Conservation (phyloP, 108 stramenopile species). For the Mediolabrus comicus region DNA sequence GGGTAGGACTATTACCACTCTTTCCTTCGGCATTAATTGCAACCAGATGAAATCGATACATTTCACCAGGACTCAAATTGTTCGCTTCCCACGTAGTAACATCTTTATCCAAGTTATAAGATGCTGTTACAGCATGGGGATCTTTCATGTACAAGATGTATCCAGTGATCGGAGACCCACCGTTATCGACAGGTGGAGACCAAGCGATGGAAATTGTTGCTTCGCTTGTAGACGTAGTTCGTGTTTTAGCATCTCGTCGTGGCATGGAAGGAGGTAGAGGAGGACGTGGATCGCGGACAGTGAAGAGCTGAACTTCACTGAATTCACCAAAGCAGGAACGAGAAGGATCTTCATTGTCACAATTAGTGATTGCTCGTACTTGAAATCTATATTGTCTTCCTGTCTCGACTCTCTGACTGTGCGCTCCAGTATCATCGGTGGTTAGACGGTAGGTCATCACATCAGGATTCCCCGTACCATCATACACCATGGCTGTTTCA, state of each 20-base stretch:
- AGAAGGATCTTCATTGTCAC: slow-evolving; percentile 52
- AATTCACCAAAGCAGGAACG: slow-evolving; percentile 66
- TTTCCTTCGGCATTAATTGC: slow-evolving; percentile 68
- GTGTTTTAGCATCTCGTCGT: slow-evolving; percentile 46
- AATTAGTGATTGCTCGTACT: slow-evolving; percentile 85
- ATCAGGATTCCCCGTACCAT: slow-evolving; percentile 63
- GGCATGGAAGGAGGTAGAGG: slow-evolving; percentile 71
- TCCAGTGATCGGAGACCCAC: slow-evolving; percentile 73
- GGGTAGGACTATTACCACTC: slow-evolving; percentile 59
- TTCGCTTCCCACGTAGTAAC: slow-evolving; percentile 32
- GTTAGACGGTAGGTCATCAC: slow-evolving; percentile 53
- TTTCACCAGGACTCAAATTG: slow-evolving; percentile 53
- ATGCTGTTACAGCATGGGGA: slow-evolving; percentile 28
- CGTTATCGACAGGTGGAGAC: slow-evolving; percentile 79
- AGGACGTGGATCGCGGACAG: slow-evolving; percentile 59
- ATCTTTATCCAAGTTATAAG: slow-evolving; percentile 15
- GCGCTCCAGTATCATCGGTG: slow-evolving; percentile 39
- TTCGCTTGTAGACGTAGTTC: slow-evolving; percentile 37
- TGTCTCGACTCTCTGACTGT: slow-evolving; percentile 62
- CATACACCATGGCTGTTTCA: slow-evolving; percentile 62
- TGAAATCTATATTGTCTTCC: slow-evolving; percentile 73
- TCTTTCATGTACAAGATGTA: slow-evolving; percentile 70
- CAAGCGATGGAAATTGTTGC: slow-evolving; percentile 55
- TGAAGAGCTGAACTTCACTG: slow-evolving; percentile 61
- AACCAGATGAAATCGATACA: slow-evolving; percentile 74